Percentiles rank a stretch among this genome's conserved stretches.
phyloP scores from a whole-genome alignment of 805 yeast genomes.

The Priceomyces fermenticarens region DNA sequence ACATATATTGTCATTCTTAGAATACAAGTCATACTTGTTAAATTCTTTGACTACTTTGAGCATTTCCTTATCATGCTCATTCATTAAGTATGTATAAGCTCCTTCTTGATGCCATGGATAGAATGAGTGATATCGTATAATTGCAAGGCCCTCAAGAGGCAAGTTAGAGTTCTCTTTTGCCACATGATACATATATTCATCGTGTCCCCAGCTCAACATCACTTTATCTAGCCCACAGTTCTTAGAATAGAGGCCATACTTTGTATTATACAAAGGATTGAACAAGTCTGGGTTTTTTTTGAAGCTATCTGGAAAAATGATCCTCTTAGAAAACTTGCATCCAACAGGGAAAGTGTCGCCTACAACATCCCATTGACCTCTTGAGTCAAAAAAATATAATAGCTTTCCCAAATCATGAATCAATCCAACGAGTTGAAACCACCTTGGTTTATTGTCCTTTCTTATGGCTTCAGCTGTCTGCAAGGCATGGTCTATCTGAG shows the following conservation, averaged over 20 bases:
- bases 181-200: constrained; percentile 72
- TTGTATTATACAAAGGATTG: constrained; percentile 63
- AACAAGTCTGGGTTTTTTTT: constrained; percentile 55
- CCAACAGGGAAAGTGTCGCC: constrained; percentile 81
- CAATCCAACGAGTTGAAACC: constrained; percentile 74
- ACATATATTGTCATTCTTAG: constrained; percentile 51
- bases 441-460: constrained; percentile 63
- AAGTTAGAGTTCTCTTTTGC: constrained; percentile 62
- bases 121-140: constrained; percentile 73
- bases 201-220: constrained; percentile 78
- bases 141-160: constrained; percentile 66
- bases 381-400: constrained; percentile 64
- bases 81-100: constrained; percentile 64
- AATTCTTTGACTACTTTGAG: constrained; percentile 62
- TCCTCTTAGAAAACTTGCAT: constrained; percentile 57
- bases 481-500: constrained; percentile 72
- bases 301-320: constrained; percentile 60
- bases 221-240: constrained; percentile 68
- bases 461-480: constrained; percentile 77
- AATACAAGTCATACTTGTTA: constrained; percentile 66
- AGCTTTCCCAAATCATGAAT: constrained; percentile 72
- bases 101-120: constrained; percentile 76
- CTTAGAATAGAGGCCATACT: constrained; percentile 62
- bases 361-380: constrained; percentile 80
- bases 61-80: constrained; percentile 58